These are phyloP conservation scores for Cajanus cajan DNA, from an alignment of 306 rosid species.

Conservation along the genomic window DNA sequence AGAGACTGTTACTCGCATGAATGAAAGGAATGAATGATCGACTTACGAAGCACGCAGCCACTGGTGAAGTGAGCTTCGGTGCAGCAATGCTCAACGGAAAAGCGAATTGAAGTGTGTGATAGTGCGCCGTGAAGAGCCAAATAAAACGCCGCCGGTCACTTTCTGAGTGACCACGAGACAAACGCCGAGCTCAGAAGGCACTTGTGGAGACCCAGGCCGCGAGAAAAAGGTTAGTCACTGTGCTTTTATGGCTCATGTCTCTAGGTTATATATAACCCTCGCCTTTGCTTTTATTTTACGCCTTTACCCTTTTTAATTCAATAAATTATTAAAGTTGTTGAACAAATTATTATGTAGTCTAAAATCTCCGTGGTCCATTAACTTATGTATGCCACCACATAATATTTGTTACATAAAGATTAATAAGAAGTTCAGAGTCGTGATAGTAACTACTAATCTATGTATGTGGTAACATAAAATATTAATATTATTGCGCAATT, in stretches of 20 bases:
- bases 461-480: too few relatives aligned
- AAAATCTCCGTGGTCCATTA: too few relatives aligned
- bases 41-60: not conserved
- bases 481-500: too few relatives aligned
- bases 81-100: not conserved
- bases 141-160: constrained; percentile 41
- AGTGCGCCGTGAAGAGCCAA: not conserved
- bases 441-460: too few relatives aligned
- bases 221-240: not conserved
- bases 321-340: too few relatives aligned
- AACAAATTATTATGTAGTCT: too few relatives aligned
- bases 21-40: constrained; percentile 1
- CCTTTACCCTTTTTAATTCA: constrained; percentile 3
- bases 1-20: not conserved
- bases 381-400: too few relatives aligned
- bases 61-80: not conserved
- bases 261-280: constrained; percentile 28
- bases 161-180: constrained; percentile 31
- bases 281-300: constrained; percentile 20
- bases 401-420: too few relatives aligned
- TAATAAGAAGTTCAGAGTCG: too few relatives aligned
- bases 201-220: constrained; percentile 29
- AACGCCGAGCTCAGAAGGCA: constrained; percentile 25
- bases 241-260: constrained; percentile 22
- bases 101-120: not conserved